Evolutionary conservation across 805 yeast genomes (phyloP), one percentile per base, ranked within the genome.

Genomic region (Candida takata): DNA sequence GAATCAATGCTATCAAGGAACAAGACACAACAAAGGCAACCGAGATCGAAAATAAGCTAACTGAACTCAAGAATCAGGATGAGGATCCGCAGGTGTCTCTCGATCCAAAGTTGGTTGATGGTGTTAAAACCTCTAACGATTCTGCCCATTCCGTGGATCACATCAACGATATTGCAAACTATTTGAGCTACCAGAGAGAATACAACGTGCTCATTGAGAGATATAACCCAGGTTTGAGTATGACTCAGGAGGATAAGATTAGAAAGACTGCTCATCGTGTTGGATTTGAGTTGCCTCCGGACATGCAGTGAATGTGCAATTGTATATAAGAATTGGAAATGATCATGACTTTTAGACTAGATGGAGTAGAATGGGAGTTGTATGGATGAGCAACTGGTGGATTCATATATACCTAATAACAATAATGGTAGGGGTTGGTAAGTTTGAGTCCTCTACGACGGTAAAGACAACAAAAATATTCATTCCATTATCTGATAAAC

Each of bases 191-290:
- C 43, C 97, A 90, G 58, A 67, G 92, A 44, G 74, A 68, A 10
- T 90, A 86, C 60, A 77, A 75, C 41, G 88, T 79, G 45, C 67
- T 90, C 32, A 65, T 88, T 29, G 92, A 83, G 47, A 70, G 95
- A 47, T 92, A 90, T 59, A 85, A 88, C 51, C 90, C 95, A 4
- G 92, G 95, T 3, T 65, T 81, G 42, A 74, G 74, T 18, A 74
- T 82, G 76, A 71, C 77, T 18, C 95, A 84, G 51, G 72, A 72
- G 34, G 96, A 90, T 42, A 77, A 80, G 37, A 79, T 90, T 19
- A 68, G 77, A 48, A 74, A 72, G 54, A 82, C 95, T 1, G 98
- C 97, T 6, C 70, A 79, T 38, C 72, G 79, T 44, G 98, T 90
- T n/a, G 98, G 98, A 0, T 69, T 90, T 35, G 75, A 76, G 35